Evolutionary conservation across 2,329 filamentous ascomycete species (phyloP).

Genomic region (Fonsecaea multimorphosa): DNA sequence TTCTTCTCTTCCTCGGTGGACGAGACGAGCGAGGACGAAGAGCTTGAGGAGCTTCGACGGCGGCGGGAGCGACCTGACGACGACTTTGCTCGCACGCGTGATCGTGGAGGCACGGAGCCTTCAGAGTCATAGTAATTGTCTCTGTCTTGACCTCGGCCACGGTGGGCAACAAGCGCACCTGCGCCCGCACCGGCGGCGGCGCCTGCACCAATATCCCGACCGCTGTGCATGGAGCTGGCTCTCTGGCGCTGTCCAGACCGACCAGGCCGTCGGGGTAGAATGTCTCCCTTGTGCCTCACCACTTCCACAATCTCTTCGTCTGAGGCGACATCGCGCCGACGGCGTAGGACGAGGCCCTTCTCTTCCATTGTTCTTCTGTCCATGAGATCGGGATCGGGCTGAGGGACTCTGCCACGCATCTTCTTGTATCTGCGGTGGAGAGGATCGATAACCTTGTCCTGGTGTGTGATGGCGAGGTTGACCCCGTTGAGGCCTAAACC

Average conservation of each 20-base stretch:
- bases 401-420: slow-evolving; percentile 30
- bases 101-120: slow-evolving; percentile 38
- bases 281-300: slow-evolving; percentile 37
- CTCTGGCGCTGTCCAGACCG: slow-evolving; percentile 28
- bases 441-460: slow-evolving; percentile 37
- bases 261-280: slow-evolving; percentile 34
- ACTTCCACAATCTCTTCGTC: slow-evolving; percentile 41
- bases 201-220: slow-evolving; percentile 19
- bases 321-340: slow-evolving; percentile 36
- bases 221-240: slow-evolving; percentile 36
- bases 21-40: slow-evolving; percentile 60
- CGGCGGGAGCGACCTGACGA: slow-evolving; percentile 33
- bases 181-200: slow-evolving; percentile 35
- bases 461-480: slow-evolving; percentile 34
- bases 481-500: slow-evolving; percentile 35
- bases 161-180: slow-evolving; percentile 29
- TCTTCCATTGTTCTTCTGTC: slow-evolving; percentile 38
- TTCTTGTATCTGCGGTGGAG: slow-evolving; percentile 35
- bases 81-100: slow-evolving; percentile 36
- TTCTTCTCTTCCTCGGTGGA: slow-evolving; percentile 67
- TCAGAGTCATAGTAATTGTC: slow-evolving; percentile 38
- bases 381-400: slow-evolving; percentile 32
- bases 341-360: slow-evolving; percentile 38
- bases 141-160: slow-evolving; percentile 16
- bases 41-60: slow-evolving; percentile 41